Base-by-base conservation (phyloP, 1,284 basidiomycete species). In the Cryptococcus deneoformans region DNA sequence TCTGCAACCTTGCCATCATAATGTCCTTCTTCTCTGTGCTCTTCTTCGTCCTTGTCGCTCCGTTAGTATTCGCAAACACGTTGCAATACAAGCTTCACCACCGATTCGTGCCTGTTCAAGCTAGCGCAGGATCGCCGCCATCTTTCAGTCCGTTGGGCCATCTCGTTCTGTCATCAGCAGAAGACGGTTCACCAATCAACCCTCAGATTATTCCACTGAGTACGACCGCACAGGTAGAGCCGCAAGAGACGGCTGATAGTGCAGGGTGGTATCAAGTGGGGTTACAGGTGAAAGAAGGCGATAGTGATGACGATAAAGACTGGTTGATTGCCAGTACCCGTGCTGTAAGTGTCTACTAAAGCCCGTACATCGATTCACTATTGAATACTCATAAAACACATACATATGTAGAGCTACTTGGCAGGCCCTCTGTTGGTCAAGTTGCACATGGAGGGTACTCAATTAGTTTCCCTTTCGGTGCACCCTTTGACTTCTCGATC, bases 301-400 rank as follows among this genome's bases (percentile, higher is more conserved):
- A 77, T n/a, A 81, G 16, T n/a, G 81, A 77, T n/a, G 81, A 80
- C 42, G 55, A 72, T 24, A 62, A 80, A 40, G 55, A 72, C 24
- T 65, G 76, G 86, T 81, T 84, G 64, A 79, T 86, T 50, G 86
- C 87, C 1, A 85, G 87, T 40, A 86, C 88, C 49, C 87, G 86
- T 78, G 81, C 84, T 54, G 88, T 89, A 67, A 68, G 87, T 64
- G 76, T 86, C 81, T 84, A 64, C 79, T 86, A 20, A 45, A 35
- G 42, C 36, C 24, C 52, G 53, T 52, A 48, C 38, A 53, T 34
- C 45, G 54, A 50, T 61, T 40, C 7, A 34, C 36, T 45, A 42
- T 10, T 42, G 40, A n/a, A 42, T 42, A n/a, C 10, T n/a, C 40
- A 10, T 10, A 46, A 46, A 59, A 58, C 56, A 61, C 20, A 20